Percentiles rank a stretch among this genome's conserved stretches.
These are phyloP conservation scores for Lipomyces japonicus DNA, from an alignment of 805 yeast genomes.

Conservation along the genomic window DNA sequence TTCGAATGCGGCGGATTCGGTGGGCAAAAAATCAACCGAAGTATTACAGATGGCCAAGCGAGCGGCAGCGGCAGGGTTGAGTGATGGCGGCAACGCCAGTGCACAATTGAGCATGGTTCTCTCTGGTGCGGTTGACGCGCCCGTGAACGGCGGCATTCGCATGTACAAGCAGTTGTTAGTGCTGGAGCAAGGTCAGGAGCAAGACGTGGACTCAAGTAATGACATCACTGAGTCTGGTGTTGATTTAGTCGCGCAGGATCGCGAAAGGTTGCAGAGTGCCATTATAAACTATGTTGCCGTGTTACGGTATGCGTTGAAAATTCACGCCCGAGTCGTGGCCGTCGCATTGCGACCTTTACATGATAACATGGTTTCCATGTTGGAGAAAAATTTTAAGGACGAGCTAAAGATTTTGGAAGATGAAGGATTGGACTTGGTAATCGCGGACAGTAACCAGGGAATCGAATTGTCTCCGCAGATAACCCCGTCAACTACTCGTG, in stretches of 20 bases:
- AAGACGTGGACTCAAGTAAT: conserved; percentile 8
- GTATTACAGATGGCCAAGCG: conserved; percentile 60
- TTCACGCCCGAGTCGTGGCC: conserved; percentile 66
- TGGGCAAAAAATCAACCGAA: conserved; percentile 67
- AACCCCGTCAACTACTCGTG: too few species aligned
- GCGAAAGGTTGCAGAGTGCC: conserved; percentile 6
- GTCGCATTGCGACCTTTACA: conserved; percentile 58
- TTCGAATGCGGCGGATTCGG: conserved; percentile 70
- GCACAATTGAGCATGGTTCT: conserved; percentile 44
- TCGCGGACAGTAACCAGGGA: too few species aligned
- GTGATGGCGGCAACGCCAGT: conserved; percentile 38
- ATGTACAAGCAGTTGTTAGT: conserved; percentile 68
- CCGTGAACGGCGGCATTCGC: conserved; percentile 89
- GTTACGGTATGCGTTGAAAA: conserved; percentile 58
- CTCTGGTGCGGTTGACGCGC: conserved; percentile 81
- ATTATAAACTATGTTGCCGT: conserved; percentile 57
- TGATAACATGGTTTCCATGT: conserved; percentile 59
- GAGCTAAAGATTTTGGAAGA: conserved; percentile 46
- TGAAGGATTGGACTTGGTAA: conserved; percentile 1
- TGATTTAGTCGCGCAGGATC: conserved; percentile 3
- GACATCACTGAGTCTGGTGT: conserved; percentile 5
- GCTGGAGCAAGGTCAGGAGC: conserved; percentile 33
- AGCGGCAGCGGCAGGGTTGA: conserved; percentile 17
- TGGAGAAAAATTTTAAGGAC: conserved; percentile 59
- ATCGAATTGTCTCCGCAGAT: too few species aligned